Percentiles rank a stretch among this genome's conserved stretches.
phyloP scores from a whole-genome alignment of 352 stramenopile species.

The Blastocystis sp. region DNA sequence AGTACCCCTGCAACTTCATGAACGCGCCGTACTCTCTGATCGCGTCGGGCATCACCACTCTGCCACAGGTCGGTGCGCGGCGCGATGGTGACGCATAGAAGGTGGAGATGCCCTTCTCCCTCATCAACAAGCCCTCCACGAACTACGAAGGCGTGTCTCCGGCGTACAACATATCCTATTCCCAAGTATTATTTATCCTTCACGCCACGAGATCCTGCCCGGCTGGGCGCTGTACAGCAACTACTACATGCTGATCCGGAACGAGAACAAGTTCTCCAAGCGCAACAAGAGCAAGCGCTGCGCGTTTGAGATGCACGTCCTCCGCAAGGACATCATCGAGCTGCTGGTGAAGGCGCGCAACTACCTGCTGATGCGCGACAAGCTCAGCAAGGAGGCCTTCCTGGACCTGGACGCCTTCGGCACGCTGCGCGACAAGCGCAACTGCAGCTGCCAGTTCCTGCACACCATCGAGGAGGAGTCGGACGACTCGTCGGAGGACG shows the following conservation, averaged over 20 bases:
- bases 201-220: conserved; percentile 71
- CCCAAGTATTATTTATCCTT: background rate
- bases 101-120: conserved; percentile 78
- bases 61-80: conserved; percentile 77
- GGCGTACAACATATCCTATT: conserved; percentile 71
- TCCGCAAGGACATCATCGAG: conserved; percentile 79
- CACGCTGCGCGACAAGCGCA: conserved; percentile 28
- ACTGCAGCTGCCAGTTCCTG: conserved; percentile 3
- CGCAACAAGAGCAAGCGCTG: conserved; percentile 76
- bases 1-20: conserved; percentile 89
- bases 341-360: conserved; percentile 78
- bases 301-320: conserved; percentile 76
- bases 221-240: conserved; percentile 85
- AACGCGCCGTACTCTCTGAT: conserved; percentile 87
- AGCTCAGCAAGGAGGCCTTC: conserved; percentile 19
- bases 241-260: conserved; percentile 85
- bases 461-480: conserved; percentile 1
- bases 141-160: conserved; percentile 43
- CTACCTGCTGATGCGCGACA: background rate
- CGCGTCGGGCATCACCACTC: conserved; percentile 84
- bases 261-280: conserved; percentile 80
- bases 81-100: background rate
- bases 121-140: conserved; percentile 78
- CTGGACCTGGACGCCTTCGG: conserved; percentile 38
- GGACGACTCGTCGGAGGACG: background rate